A percentile compares a stretch with the other conserved stretches of the same genome.
Conservation (phyloP, 2,329 filamentous ascomycete genomes). For the Leptodontidium sp. region DNA sequence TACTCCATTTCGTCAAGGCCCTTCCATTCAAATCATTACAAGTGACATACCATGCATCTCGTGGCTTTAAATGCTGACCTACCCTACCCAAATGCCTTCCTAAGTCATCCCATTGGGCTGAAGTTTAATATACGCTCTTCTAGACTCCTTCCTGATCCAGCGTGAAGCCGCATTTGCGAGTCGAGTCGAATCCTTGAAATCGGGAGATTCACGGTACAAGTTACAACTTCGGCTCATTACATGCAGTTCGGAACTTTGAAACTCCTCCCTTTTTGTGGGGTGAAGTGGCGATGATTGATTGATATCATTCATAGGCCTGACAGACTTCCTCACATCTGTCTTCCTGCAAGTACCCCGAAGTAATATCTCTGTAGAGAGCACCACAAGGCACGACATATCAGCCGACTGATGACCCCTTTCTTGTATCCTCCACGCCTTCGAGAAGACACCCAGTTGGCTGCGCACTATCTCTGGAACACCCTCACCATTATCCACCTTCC, state of each 20-base stretch:
- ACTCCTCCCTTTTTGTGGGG: not conserved
- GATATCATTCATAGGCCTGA: not conserved
- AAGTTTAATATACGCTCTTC: not conserved
- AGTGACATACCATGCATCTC: not conserved
- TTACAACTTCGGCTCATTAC: not conserved
- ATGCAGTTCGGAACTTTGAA: not conserved
- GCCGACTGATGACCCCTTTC: constrained; percentile 5
- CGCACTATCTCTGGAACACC: not conserved
- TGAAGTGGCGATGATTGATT: not conserved
- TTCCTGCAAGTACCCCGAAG: not conserved
- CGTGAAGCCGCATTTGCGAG: constrained; percentile 6
- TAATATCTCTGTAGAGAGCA: not conserved
- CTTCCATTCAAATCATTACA: not conserved
- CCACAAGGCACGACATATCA: not conserved
- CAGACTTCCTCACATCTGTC: not conserved
- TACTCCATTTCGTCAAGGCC: not conserved
- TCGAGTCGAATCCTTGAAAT: not conserved
- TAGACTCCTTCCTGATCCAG: constrained; percentile 12
- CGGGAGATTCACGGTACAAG: constrained; percentile 3
- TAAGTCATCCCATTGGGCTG: not conserved
- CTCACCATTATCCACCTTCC: not conserved
- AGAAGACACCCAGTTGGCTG: not conserved
- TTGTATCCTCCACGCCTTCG: not conserved
- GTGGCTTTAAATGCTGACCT: not conserved
- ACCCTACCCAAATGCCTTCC: not conserved